Conservation (phyloP, 257 asterid genomes). For the Gentiana dahurica region DNA sequence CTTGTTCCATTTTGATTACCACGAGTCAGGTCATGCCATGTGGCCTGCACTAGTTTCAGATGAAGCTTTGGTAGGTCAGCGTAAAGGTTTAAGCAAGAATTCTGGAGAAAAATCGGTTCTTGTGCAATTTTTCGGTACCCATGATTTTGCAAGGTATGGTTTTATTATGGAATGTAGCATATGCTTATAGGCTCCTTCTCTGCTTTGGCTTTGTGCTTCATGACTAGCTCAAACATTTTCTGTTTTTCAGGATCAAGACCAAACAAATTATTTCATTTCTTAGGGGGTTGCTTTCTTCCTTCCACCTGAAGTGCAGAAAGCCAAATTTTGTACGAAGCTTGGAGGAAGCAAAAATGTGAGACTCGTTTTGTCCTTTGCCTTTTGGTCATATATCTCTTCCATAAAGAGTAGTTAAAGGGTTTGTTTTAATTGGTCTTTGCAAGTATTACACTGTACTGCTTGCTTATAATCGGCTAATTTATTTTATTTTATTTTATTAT, state of each 20-base stretch:
- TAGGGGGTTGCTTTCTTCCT: constrained; percentile 80
- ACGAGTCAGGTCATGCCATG: constrained; percentile 76
- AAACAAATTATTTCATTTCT: constrained; percentile 80
- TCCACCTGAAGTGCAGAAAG: constrained; percentile 86
- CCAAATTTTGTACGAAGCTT: constrained; percentile 55
- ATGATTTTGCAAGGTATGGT: constrained; percentile 92
- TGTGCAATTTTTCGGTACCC: constrained; percentile 97
- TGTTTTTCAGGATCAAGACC: constrained; percentile 50
- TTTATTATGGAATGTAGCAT: background rate
- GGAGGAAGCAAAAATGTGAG: constrained; percentile 96
- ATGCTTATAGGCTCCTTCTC: background rate
- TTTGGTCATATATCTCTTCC: constrained; percentile 6
- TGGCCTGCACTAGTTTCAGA: constrained; percentile 95
- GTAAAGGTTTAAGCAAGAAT: constrained; percentile 56
- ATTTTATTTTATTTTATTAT: too few species aligned
- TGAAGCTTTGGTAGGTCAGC: constrained; percentile 61
- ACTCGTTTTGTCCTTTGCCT: constrained; percentile 9
- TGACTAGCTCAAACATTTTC: constrained; percentile 11
- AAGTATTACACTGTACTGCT: background rate
- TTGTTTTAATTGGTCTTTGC: background rate
- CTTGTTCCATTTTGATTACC: constrained; percentile 6
- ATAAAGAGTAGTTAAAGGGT: background rate
- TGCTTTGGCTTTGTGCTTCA: background rate
- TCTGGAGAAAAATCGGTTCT: constrained; percentile 74
- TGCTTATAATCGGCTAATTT: too few species aligned